Conservation (phyloP, 805 yeast species). For the Candida endomychidarum region DNA sequence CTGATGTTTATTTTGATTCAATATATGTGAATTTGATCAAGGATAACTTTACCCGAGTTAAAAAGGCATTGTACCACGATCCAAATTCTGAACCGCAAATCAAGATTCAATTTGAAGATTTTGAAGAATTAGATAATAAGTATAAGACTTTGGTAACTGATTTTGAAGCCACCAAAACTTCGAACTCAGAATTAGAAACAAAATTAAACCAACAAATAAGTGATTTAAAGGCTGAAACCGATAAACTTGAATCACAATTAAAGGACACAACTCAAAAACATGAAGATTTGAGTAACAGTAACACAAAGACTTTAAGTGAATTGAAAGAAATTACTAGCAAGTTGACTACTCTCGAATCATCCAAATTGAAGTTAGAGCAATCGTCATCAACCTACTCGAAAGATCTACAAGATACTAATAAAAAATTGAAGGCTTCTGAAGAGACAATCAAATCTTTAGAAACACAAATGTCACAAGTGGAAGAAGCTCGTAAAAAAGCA, state of each 20-base stretch:
- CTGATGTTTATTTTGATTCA: conserved; percentile 71
- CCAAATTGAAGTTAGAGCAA: conserved; percentile 30
- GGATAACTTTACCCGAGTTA: conserved; percentile 67
- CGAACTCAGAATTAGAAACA: conserved; percentile 19
- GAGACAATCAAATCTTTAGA: conserved; percentile 30
- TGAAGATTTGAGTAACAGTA: conserved; percentile 17
- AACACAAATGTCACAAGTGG: conserved; percentile 30
- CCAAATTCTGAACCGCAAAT: conserved; percentile 73
- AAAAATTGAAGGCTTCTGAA: conserved; percentile 23
- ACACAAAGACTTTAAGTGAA: conserved; percentile 19
- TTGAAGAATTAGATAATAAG: conserved; percentile 44
- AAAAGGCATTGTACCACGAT: conserved; percentile 67
- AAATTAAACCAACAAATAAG: conserved; percentile 21
- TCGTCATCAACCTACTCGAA: conserved; percentile 27
- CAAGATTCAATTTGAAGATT: conserved; percentile 61
- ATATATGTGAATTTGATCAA: conserved; percentile 64
- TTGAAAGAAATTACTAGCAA: conserved; percentile 14
- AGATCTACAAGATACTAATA: conserved; percentile 33
- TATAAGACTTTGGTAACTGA: conserved; percentile 26
- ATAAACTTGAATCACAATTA: conserved; percentile 20
- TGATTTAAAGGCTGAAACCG: conserved; percentile 14
- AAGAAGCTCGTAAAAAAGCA: conserved; percentile 56
- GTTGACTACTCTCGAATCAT: conserved; percentile 26
- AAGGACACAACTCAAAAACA: conserved; percentile 22
- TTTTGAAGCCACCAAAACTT: conserved; percentile 22